Percentiles rank a stretch among this genome's conserved stretches.
Conservation (phyloP, 2,329 filamentous ascomycete genomes). For the Chalara sp. region DNA sequence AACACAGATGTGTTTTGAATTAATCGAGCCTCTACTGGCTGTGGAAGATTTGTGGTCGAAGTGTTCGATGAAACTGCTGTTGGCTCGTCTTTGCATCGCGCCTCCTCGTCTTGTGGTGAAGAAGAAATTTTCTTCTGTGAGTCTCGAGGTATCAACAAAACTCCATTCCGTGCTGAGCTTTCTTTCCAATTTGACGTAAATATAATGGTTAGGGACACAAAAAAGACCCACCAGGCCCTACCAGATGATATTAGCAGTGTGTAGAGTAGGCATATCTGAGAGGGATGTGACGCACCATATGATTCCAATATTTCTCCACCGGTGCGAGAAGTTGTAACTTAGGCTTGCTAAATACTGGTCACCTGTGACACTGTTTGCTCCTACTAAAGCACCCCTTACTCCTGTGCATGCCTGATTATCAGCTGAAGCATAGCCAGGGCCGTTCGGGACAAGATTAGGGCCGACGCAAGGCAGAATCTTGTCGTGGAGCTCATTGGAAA, state of each 20-base stretch:
- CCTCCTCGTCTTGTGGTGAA: conserved; percentile 41
- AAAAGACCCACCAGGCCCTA: conserved; percentile 54
- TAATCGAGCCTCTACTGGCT: neutral
- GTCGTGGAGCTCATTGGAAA: conserved; percentile 63
- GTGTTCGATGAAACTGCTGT: neutral
- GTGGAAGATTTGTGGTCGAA: neutral
- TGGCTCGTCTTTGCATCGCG: conserved; percentile 13
- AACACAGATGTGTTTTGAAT: conserved; percentile 23
- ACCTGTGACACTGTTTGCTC: conserved; percentile 43
- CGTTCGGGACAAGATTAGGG: conserved; percentile 42
- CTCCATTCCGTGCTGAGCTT: conserved; percentile 39
- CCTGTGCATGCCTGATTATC: conserved; percentile 47
- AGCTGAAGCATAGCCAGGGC: conserved; percentile 38
- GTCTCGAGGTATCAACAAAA: conserved; percentile 53
- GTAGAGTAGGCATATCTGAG: too few species aligned
- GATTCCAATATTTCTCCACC: conserved; percentile 57
- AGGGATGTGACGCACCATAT: conserved; percentile 28
- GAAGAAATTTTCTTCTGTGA: conserved; percentile 33
- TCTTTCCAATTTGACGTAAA: conserved; percentile 50
- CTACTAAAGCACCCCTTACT: conserved; percentile 46
- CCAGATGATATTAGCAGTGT: too few species aligned
- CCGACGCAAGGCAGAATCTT: conserved; percentile 46
- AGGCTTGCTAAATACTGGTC: conserved; percentile 52
- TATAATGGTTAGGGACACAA: conserved; percentile 49
- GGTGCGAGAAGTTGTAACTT: conserved; percentile 42